Evolutionary conservation across 306 rosid species (phyloP).

Genomic region (Glycine tomentella): DNA sequence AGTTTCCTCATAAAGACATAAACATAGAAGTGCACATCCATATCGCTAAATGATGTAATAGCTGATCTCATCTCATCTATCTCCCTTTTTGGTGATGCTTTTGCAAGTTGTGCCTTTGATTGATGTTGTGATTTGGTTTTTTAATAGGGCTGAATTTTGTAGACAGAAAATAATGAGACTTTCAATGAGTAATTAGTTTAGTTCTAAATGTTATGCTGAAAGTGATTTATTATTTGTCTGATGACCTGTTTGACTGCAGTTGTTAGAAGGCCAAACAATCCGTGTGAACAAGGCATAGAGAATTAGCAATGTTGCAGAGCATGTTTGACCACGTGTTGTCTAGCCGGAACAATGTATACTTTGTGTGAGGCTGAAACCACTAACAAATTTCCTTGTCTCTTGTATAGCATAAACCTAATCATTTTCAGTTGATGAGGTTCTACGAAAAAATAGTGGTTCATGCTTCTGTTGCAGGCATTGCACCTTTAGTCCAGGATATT

Average conservation of each 20-base stretch:
- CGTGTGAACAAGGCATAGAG: constrained; percentile 89
- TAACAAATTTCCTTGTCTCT: constrained; percentile 20
- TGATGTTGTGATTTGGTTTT: constrained; percentile 2
- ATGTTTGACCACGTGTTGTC: constrained; percentile 11
- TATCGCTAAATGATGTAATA: constrained; percentile 4
- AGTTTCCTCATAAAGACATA: not conserved
- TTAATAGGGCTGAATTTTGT: constrained; percentile 31
- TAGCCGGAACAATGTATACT: constrained; percentile 27
- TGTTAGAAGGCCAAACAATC: constrained; percentile 80
- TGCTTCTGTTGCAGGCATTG: constrained; percentile 41
- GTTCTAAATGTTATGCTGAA: constrained; percentile 7
- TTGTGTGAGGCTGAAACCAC: constrained; percentile 37
- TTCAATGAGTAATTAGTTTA: constrained; percentile 32
- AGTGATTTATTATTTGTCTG: constrained; percentile 20
- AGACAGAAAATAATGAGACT: constrained; percentile 33
- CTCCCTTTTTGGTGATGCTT: no score
- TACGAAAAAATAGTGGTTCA: constrained; percentile 18
- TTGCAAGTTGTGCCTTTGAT: no score
- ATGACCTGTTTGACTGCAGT: constrained; percentile 59
- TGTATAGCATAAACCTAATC: constrained; percentile 46
- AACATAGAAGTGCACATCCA: constrained; percentile 4
- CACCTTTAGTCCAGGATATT: constrained; percentile 27
- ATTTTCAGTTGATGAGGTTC: constrained; percentile 37
- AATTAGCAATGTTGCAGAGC: constrained; percentile 37
- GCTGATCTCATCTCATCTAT: not conserved